Base-by-base conservation (phyloP, 257 asterid species). In the Ehretia macrophylla region DNA sequence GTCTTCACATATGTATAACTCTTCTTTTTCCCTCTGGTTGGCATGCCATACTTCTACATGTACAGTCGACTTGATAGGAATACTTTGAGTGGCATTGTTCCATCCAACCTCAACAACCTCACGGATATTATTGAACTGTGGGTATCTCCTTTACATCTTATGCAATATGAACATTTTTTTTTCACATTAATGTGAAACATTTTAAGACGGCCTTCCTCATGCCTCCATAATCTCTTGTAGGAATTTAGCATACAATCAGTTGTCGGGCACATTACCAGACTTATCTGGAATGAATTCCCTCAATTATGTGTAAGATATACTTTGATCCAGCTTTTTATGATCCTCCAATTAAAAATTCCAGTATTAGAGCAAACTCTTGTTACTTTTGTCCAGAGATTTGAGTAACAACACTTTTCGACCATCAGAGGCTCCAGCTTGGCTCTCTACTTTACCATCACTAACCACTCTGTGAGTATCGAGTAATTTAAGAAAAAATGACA, bases 21-120 rank as follows among this genome's bases (percentile, higher is more conserved):
- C 3, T 55, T 13, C 13, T 47, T 47, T 67, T 5, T 54, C 14
- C 35, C 32, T 17, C 16, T 32, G 37, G 49, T 56, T 55, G 53
- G 45, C 17, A 35, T 60, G 39, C 32, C 52, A 40, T 48, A 3
- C 42, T 35, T 37, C 17, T 32, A 14, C 20, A 57, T 52, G 37
- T 58, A 48, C 90, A 90, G 97, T 56, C 95, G 96, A 65, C 91
- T 90, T 32, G 98, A 90, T 72, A 86, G 95, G 48, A 90, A 90
- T 80, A 55, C 53, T 64, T 71, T 90, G 67, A 69, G 47, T 56
- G 95, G 87, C 56, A 67, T 49, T 10, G 80, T 85, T 52, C 95
- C 96, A 1, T 62, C 73, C 20, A 79, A 71, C 56, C 79, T 90
- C 70, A 90, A 83, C 78, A 85, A 85, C 68, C 95, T 90, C 68